Evolutionary conservation across 176 grass and related monocot genomes (phyloP).

Genomic region (Hsuehochloa calcarea): DNA sequence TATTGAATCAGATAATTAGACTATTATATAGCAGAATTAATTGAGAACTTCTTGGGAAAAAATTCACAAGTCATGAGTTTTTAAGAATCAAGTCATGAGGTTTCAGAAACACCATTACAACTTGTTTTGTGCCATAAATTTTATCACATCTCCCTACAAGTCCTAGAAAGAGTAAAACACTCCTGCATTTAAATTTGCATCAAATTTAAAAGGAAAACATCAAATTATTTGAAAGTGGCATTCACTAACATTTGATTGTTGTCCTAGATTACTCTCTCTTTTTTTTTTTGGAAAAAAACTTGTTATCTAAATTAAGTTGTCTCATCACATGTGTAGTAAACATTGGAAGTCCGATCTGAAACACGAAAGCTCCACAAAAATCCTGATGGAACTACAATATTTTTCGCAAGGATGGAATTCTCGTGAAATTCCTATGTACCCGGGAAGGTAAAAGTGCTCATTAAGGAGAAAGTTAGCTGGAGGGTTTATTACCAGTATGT

Average conservation of each 20-base stretch:
- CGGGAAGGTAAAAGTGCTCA: too few relatives aligned
- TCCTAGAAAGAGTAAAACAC: not conserved
- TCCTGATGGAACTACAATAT: not conserved
- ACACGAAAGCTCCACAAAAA: not conserved
- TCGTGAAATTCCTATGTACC: too few relatives aligned
- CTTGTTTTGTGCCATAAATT: not conserved
- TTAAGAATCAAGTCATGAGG: not conserved
- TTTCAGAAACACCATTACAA: not conserved
- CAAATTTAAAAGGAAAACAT: not conserved
- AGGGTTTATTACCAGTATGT: too few relatives aligned
- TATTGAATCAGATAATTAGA: not conserved
- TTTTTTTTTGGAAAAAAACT: not conserved
- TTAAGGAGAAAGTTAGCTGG: too few relatives aligned
- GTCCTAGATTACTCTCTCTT: not conserved
- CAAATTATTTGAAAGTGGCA: not conserved
- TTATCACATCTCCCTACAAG: not conserved
- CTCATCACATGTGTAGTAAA: not conserved
- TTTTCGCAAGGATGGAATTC: too few relatives aligned
- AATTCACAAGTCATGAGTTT: too few relatives aligned
- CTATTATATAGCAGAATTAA: not conserved
- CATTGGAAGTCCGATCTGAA: not conserved
- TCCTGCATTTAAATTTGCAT: not conserved
- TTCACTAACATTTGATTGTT: not conserved
- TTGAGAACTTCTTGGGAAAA: not conserved
- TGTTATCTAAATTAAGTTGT: not conserved